Evolutionary conservation across 768 basidiomycete species (phyloP).

Genomic region (Rhodotorula paludigena): DNA sequence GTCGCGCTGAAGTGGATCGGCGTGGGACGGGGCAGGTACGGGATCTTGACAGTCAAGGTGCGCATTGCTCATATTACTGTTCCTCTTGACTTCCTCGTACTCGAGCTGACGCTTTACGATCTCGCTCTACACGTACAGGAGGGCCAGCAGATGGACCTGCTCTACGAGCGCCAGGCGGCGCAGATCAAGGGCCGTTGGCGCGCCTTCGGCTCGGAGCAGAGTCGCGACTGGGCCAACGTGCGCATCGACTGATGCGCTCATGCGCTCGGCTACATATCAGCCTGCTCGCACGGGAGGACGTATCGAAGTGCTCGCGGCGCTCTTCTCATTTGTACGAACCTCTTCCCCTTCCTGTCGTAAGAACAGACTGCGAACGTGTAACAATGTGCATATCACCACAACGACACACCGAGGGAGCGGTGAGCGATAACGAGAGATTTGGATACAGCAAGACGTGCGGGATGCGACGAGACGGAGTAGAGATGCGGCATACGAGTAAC

Average conservation of each 20-base stretch:
- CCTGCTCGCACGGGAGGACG: too few relatives aligned
- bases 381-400: too few relatives aligned
- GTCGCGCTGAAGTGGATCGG: constrained; percentile 22
- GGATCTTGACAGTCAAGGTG: constrained; percentile 14
- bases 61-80: background rate
- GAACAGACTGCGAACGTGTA: too few relatives aligned
- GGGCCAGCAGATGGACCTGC: constrained; percentile 12
- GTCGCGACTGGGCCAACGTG: constrained; percentile 20
- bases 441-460: too few relatives aligned
- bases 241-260: constrained; percentile 23
- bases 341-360: too few relatives aligned
- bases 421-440: too few relatives aligned
- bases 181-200: constrained; percentile 33
- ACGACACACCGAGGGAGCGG: too few relatives aligned
- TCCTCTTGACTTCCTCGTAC: background rate
- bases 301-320: too few relatives aligned
- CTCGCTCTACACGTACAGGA: background rate
- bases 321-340: too few relatives aligned
- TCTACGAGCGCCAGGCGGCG: constrained; percentile 20
- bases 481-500: too few relatives aligned
- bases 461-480: too few relatives aligned
- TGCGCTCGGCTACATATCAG: too few relatives aligned
- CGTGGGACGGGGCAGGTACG: constrained; percentile 14
- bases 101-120: background rate
- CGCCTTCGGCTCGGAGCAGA: constrained; percentile 18